These are phyloP conservation scores for Plasmopara halstedii DNA, from an alignment of 352 stramenopile genomes.

Conservation along the genomic window DNA sequence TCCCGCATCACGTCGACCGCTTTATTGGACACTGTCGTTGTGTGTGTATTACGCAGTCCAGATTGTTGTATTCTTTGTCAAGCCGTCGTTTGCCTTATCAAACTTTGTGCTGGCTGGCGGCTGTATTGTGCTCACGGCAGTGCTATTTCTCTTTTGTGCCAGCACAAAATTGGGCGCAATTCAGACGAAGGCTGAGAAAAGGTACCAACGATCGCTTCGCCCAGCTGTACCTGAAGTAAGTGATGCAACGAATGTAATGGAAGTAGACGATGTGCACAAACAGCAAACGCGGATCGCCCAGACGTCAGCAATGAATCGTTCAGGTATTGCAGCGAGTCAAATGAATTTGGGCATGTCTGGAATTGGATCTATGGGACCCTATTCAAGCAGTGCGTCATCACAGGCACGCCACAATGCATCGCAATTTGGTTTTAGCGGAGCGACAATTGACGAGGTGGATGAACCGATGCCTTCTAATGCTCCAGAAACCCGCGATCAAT, in stretches of 20 bases:
- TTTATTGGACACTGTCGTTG: slow-evolving; percentile 66
- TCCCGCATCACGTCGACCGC: slow-evolving; percentile 41
- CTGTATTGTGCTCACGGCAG: slow-evolving; percentile 37
- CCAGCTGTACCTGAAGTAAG: slow-evolving; percentile 23
- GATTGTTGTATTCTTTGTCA: slow-evolving; percentile 43
- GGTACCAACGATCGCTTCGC: slow-evolving; percentile 41
- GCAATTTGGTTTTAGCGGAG: slow-evolving; percentile 27
- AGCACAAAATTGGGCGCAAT: slow-evolving; percentile 78
- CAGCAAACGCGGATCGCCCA: slow-evolving; percentile 61
- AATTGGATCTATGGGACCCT: slow-evolving; percentile 4
- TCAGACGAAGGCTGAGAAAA: slow-evolving; percentile 82
- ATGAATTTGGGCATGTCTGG: slow-evolving; percentile 20
- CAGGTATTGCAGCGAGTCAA: slow-evolving; percentile 12
- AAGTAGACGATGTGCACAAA: slow-evolving; percentile 36
- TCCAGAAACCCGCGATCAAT: slow-evolving; percentile 8
- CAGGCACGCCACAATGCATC: slow-evolving; percentile 20
- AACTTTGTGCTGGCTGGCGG: slow-evolving; percentile 47
- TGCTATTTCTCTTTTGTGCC: slow-evolving; percentile 71
- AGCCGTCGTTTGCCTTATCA: slow-evolving; percentile 51
- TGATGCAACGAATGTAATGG: slow-evolving; percentile 17
- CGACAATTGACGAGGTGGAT: slow-evolving; percentile 5
- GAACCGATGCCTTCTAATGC: not conserved
- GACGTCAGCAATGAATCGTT: slow-evolving; percentile 26
- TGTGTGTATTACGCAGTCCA: slow-evolving; percentile 57
- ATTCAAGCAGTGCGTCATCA: slow-evolving; percentile 15